These are phyloP conservation scores for Mycena latifolia DNA, from an alignment of 768 basidiomycete species.

Conservation along the genomic window DNA sequence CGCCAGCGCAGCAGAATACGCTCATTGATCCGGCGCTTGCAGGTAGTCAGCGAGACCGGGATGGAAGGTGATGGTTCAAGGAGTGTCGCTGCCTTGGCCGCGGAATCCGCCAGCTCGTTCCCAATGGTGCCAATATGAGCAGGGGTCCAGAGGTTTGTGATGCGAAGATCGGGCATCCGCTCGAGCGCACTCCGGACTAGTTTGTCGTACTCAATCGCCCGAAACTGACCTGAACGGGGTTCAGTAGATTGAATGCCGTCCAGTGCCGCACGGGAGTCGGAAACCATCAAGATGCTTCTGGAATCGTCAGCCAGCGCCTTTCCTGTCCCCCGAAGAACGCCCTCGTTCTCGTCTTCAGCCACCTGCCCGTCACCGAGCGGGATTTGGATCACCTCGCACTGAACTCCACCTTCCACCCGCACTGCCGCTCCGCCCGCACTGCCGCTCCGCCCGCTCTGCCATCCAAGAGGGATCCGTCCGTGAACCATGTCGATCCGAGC, in stretches of 20 bases:
- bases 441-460: background rate
- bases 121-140: constrained; percentile 11
- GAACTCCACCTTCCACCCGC: background rate
- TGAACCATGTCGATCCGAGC: background rate
- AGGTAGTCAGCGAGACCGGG: background rate
- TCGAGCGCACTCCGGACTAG: background rate
- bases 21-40: background rate
- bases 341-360: constrained; percentile 6
- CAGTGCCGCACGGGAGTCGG: constrained; percentile 6
- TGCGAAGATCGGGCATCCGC: background rate
- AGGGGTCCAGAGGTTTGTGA: constrained; percentile 17
- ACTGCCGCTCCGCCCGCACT: too few species aligned
- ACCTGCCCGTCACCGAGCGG: constrained; percentile 14
- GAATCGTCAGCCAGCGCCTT: background rate
- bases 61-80: background rate
- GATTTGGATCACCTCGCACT: background rate
- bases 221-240: constrained; percentile 7
- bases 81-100: background rate
- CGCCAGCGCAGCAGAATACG: background rate
- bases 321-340: background rate
- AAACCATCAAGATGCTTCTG: constrained; percentile 1
- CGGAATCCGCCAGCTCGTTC: background rate
- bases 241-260: background rate
- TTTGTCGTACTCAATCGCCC: constrained; percentile 10
- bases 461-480: background rate